Base-by-base conservation (phyloP, 1,139 yeast genomes). In the Geotrichum restrictum region DNA sequence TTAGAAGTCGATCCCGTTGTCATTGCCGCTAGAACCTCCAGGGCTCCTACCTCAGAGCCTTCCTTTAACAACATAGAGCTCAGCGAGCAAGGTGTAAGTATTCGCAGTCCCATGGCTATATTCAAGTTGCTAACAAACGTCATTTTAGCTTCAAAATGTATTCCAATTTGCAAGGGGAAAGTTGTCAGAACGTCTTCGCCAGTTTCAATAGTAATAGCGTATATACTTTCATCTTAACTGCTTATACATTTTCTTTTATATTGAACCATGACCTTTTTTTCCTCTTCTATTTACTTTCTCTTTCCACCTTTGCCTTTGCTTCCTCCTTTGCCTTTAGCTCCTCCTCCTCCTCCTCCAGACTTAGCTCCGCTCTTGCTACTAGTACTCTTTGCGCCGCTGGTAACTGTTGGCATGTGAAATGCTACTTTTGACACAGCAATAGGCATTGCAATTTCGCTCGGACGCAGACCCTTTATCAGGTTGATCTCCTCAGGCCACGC, bases 151-250 rank as follows among this genome's bases (percentile, higher is more conserved):
- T 57, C 76, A 86, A 70, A 87, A 83, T 68, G 96, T 96, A 21
- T 88, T 88, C 74, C 86, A 89, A 49, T 85, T 91, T 71, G 98
- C 97, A 21, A 83, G 83, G 62, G 88, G 88, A 64, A 87, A 85
- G 69, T 73, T 91, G 52, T 83, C 95, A 54, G 96, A 91, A 69
- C 82, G 88, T 67, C 77, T 89, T 63, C 95, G 88, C 71, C 95
- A 86, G 77, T 65, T 70, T 67, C 67, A 73, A 41, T 57, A 24
- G 52, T 51, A 38, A 29, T 36, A 34, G 36, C 27, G 4, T 29
- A 37, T 29, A 46, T 40, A 46, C 37, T 19, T 27, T 13, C 14
- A 6, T 37, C 22, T 10, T 22, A 18, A 24, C 29, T 24, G 29
- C 18, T 16, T 29, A 46, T 40, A 46, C 37, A 33, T 27, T 10